phyloP scores from a whole-genome alignment of 202 grass and related monocot genomes.

The Zoysia matrella region DNA sequence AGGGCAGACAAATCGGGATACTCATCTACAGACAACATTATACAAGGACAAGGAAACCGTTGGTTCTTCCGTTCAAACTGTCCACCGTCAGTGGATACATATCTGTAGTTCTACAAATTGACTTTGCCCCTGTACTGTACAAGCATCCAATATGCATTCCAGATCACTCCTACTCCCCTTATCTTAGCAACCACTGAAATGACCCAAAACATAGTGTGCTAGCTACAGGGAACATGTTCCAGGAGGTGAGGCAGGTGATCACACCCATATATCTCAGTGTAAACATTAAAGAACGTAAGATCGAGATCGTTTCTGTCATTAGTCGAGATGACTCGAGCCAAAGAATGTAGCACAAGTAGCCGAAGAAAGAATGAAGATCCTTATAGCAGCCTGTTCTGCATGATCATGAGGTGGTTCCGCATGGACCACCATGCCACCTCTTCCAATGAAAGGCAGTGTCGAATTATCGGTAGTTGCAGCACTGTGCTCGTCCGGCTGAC shows the following conservation, averaged over 20 bases:
- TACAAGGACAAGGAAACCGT: too few species aligned
- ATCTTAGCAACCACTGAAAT: conserved; percentile 22
- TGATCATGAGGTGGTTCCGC: neutral
- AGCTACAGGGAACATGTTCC: neutral
- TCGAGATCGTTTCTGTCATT: neutral
- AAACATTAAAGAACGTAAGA: neutral
- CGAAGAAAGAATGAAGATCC: neutral
- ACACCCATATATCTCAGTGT: conserved; percentile 1
- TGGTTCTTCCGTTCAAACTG: neutral
- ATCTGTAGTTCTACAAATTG: conserved; percentile 21
- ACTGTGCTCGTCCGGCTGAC: conserved; percentile 48
- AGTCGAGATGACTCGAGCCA: conserved; percentile 20
- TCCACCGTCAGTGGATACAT: neutral
- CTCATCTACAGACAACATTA: too few species aligned
- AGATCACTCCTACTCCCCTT: neutral
- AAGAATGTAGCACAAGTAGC: neutral
- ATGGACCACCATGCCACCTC: neutral
- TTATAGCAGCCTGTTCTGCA: neutral
- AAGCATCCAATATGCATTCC: conserved; percentile 10
- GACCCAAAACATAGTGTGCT: conserved; percentile 7
- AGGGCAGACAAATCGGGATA: too few species aligned
- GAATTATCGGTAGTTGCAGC: conserved; percentile 84
- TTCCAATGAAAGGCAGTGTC: neutral
- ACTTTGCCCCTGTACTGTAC: conserved; percentile 6
- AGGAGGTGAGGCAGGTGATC: conserved; percentile 22